These are phyloP conservation scores for Cadophora malorum DNA, from an alignment of 2,329 filamentous ascomycete genomes.

Conservation along the genomic window DNA sequence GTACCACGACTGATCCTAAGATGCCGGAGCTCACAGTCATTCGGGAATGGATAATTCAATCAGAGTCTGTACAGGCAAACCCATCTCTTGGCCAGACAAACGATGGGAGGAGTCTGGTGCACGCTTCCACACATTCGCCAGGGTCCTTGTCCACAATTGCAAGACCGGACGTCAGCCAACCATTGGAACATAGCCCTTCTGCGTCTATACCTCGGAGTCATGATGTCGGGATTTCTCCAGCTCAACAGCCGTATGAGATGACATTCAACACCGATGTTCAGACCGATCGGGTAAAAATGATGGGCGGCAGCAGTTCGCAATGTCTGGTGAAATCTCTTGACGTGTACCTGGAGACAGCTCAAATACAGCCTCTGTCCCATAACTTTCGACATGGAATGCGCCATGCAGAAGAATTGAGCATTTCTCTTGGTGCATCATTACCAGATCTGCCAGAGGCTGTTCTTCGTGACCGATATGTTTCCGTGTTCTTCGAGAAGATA, in stretches of 20 bases:
- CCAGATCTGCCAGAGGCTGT: constrained; percentile 5
- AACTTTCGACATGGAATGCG: constrained; percentile 22
- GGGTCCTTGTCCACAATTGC: background rate
- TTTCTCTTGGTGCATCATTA: constrained; percentile 14
- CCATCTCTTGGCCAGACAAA: background rate
- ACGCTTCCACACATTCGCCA: background rate
- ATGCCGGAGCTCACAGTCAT: background rate
- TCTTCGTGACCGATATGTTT: background rate
- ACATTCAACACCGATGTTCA: background rate
- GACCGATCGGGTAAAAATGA: constrained; percentile 11
- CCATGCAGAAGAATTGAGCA: constrained; percentile 18
- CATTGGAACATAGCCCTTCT: background rate
- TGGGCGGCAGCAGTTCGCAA: constrained; percentile 21
- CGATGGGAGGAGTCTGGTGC: background rate
- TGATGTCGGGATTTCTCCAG: constrained; percentile 7
- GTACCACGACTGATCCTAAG: constrained; percentile 14
- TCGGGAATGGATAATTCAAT: constrained; percentile 12
- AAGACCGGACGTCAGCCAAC: background rate
- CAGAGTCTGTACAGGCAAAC: background rate
- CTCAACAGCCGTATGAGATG: constrained; percentile 21
- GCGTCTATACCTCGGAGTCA: background rate
- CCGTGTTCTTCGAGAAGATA: constrained; percentile 10
- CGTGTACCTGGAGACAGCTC: constrained; percentile 3
- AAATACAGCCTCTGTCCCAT: constrained; percentile 10
- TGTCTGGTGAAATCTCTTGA: constrained; percentile 20